Percentiles rank a stretch among this genome's conserved stretches.
These are phyloP conservation scores for Chamaecyparis obtusa DNA, from an alignment of 75 land plant genomes.

Conservation along the genomic window DNA sequence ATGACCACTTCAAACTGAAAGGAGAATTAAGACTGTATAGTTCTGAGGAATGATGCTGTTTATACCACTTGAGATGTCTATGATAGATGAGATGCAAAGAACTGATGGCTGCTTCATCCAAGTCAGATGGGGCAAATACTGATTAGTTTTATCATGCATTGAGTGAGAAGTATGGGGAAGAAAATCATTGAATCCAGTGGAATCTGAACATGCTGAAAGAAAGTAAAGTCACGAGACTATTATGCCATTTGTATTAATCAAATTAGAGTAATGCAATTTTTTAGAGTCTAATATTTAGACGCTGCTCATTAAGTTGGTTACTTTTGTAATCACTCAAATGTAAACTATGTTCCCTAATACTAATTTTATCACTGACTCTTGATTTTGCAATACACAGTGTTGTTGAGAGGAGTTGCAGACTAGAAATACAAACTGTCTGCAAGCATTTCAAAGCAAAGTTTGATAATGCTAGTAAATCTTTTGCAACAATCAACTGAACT, in stretches of 20 bases:
- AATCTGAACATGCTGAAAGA: background rate
- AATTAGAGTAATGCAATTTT: background rate
- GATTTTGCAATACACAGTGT: background rate
- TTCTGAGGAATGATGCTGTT: background rate
- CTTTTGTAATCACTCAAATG: background rate
- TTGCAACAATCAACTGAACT: conserved; percentile 6
- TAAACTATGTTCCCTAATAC: background rate
- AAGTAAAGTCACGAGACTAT: background rate
- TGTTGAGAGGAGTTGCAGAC: background rate
- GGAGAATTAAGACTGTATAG: background rate
- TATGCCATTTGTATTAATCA: background rate
- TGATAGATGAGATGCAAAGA: background rate
- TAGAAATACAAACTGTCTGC: background rate
- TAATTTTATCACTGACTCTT: background rate
- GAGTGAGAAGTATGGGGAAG: background rate
- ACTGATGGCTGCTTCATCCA: background rate
- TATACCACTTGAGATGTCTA: background rate
- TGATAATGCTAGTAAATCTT: background rate
- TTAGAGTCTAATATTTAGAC: background rate
- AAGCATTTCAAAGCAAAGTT: background rate
- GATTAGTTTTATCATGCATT: background rate
- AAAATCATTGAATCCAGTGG: background rate
- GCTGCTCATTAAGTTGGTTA: background rate
- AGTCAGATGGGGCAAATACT: background rate
- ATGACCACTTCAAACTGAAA: background rate